Percentiles rank a stretch among this genome's conserved stretches.
These are phyloP conservation scores for Salix arbutifolia DNA, from an alignment of 345 rosid species.

Conservation along the genomic window DNA sequence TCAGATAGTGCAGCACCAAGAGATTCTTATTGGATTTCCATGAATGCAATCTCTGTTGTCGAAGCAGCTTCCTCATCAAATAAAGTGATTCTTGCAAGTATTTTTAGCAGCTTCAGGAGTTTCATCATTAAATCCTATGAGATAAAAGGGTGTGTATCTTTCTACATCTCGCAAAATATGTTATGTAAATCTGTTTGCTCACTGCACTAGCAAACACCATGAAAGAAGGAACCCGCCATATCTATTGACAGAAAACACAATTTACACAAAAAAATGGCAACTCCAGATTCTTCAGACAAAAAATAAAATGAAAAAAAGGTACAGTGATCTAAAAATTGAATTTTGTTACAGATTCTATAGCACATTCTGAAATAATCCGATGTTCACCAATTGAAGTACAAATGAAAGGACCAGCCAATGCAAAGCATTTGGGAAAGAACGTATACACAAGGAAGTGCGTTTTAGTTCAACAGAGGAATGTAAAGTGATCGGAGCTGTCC, in stretches of 20 bases:
- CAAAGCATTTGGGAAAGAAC: slow-evolving; percentile 5
- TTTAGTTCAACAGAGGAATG: background rate
- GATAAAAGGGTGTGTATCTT: no score
- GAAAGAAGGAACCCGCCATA: background rate
- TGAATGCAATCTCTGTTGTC: no score
- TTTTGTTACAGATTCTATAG: background rate
- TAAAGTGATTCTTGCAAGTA: no score
- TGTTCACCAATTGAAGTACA: background rate
- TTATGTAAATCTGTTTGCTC: background rate
- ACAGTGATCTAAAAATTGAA: background rate
- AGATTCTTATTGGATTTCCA: no score
- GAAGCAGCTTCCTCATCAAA: no score
- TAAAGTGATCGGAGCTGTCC: background rate
- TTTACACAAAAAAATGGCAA: background rate
- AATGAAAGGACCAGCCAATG: background rate
- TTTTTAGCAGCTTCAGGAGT: no score
- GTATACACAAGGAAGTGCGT: background rate
- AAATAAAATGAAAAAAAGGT: background rate
- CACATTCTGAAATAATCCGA: background rate
- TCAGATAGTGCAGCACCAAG: no score
- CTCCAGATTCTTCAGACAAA: background rate
- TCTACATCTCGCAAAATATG: background rate
- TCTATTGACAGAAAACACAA: background rate
- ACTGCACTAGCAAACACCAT: background rate
- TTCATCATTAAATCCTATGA: no score